Conservation (phyloP, 805 yeast species). For the Wickerhamiella nectarea region DNA sequence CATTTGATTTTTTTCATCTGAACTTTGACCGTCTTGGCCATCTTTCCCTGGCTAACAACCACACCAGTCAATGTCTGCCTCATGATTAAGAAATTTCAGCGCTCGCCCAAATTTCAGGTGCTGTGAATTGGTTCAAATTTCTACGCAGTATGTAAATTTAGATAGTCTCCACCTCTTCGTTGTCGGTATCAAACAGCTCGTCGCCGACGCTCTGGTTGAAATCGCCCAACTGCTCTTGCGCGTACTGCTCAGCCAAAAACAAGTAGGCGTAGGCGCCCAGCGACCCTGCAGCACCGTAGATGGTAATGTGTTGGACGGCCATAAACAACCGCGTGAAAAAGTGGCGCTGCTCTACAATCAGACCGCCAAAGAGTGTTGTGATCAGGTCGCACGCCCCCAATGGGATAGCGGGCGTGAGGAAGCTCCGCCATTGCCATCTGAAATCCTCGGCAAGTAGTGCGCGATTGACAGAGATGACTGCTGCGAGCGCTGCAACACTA, state of each 20-base stretch:
- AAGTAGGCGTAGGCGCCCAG: slow-evolving; percentile 20
- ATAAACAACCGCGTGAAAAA: slow-evolving; percentile 9
- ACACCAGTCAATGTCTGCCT: slow-evolving; percentile 84
- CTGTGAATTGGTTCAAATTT: no score
- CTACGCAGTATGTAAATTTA: background rate
- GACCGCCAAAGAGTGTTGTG: background rate
- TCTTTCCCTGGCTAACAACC: slow-evolving; percentile 90
- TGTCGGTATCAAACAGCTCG: slow-evolving; percentile 16
- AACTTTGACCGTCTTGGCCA: slow-evolving; percentile 90
- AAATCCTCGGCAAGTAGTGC: slow-evolving; percentile 22
- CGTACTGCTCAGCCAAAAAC: slow-evolving; percentile 19
- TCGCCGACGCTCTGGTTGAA: slow-evolving; percentile 18
- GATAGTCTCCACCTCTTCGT: slow-evolving; percentile 13
- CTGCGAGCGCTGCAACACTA: slow-evolving; percentile 16
- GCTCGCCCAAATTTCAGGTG: no score
- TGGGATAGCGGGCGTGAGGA: slow-evolving; percentile 22
- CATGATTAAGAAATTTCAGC: slow-evolving; percentile 22
- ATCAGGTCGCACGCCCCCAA: slow-evolving; percentile 12
- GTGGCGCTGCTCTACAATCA: slow-evolving; percentile 7
- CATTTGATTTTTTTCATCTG: slow-evolving; percentile 67
- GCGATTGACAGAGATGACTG: slow-evolving; percentile 21
- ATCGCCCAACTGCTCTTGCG: slow-evolving; percentile 14
- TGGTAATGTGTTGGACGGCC: slow-evolving; percentile 14
- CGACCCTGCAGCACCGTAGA: slow-evolving; percentile 20
- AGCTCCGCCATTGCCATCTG: slow-evolving; percentile 25